Conservation (phyloP, 108 stramenopile species). For the Nitzschia inconspicua region DNA sequence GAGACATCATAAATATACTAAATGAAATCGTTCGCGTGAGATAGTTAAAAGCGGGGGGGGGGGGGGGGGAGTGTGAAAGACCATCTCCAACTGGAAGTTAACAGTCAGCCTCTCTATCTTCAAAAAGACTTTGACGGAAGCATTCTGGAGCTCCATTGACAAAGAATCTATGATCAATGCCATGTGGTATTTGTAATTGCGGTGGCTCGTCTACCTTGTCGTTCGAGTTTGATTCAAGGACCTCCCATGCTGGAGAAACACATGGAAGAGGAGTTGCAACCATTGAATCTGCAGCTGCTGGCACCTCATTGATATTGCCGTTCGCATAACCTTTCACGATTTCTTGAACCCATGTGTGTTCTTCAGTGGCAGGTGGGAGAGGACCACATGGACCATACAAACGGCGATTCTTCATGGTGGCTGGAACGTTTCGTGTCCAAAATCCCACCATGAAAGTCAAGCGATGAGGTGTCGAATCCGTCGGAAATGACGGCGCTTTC, state of each 20-base stretch:
- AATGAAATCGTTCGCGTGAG: too few species aligned
- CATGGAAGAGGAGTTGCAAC: constrained; percentile 26
- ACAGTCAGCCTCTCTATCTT: constrained; percentile 17
- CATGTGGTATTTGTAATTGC: constrained; percentile 41
- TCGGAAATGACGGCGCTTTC: not conserved
- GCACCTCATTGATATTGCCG: not conserved
- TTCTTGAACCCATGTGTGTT: constrained; percentile 69
- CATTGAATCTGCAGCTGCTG: constrained; percentile 1
- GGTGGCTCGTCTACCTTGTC: not conserved
- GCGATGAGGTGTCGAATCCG: constrained; percentile 27
- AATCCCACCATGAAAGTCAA: constrained; percentile 88
- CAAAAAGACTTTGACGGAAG: constrained; percentile 55
- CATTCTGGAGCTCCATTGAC: constrained; percentile 71
- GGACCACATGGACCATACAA: constrained; percentile 86
- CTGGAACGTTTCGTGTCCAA: constrained; percentile 79
- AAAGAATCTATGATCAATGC: constrained; percentile 80
- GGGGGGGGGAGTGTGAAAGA: too few species aligned
- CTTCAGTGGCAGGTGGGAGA: constrained; percentile 60
- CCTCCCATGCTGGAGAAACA: constrained; percentile 74
- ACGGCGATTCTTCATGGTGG: constrained; percentile 57
- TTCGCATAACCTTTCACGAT: constrained; percentile 28
- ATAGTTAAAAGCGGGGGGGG: too few species aligned
- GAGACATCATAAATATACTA: too few species aligned
- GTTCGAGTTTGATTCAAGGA: not conserved
- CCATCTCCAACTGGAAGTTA: too few species aligned